phyloP scores from a whole-genome alignment of 1,284 basidiomycete species.

The Boletus coffeatus region DNA sequence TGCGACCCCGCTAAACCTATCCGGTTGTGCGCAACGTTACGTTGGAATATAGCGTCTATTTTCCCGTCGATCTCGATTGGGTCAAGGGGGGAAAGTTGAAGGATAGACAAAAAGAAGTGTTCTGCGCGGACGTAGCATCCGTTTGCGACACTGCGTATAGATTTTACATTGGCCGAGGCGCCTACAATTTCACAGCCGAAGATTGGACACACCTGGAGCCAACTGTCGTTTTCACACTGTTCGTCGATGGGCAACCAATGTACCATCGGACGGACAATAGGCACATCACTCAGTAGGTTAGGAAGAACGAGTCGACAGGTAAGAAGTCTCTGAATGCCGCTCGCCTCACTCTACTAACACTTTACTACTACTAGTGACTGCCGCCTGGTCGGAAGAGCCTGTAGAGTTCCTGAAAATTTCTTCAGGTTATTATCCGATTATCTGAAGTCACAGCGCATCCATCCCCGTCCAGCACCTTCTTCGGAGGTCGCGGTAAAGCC shows the following conservation, averaged over 20 bases:
- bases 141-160: conserved; percentile 64
- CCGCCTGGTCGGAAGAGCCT: conserved; percentile 16
- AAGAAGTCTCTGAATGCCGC: not conserved
- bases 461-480: conserved; percentile 56
- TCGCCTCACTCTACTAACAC: not conserved
- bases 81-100: conserved; percentile 66
- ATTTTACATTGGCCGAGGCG: conserved; percentile 67
- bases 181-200: conserved; percentile 60
- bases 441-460: not conserved
- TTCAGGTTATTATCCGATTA: conserved; percentile 48
- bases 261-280: conserved; percentile 54
- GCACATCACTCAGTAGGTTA: conserved; percentile 27
- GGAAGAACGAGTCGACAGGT: not conserved
- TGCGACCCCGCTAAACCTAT: conserved; percentile 49
- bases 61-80: conserved; percentile 60
- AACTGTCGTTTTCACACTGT: conserved; percentile 47
- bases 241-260: conserved; percentile 49
- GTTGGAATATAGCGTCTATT: conserved; percentile 60
- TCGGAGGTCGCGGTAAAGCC: conserved; percentile 67
- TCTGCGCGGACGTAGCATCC: conserved; percentile 54
- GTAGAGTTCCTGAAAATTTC: conserved; percentile 51
- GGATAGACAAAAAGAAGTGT: conserved; percentile 46
- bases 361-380: conserved; percentile 4
- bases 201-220: conserved; percentile 64
- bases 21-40: conserved; percentile 45